Conservation (phyloP, 352 stramenopile species). For the Phytophthora boehmeriae region DNA sequence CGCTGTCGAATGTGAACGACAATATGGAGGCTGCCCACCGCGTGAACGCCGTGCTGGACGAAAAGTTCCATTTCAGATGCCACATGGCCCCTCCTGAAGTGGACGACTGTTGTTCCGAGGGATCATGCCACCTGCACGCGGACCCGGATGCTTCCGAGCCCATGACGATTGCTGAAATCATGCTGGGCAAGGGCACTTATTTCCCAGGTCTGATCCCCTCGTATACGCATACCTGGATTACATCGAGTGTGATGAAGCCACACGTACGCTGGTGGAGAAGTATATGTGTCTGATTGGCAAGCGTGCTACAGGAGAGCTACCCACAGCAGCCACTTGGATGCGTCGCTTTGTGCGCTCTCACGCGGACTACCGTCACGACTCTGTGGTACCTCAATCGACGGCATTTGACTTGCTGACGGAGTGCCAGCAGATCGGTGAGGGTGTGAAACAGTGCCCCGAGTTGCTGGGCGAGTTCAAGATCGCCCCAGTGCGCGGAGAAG, state of each 20-base stretch:
- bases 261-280: conserved; percentile 66
- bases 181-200: conserved; percentile 95
- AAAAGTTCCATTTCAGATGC: conserved; percentile 98
- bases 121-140: conserved; percentile 57
- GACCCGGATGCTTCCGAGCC: conserved; percentile 86
- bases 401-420: conserved; percentile 95
- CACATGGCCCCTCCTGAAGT: conserved; percentile 91
- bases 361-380: conserved; percentile 96
- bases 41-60: conserved; percentile 93
- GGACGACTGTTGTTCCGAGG: conserved; percentile 59
- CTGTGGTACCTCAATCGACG: conserved; percentile 81
- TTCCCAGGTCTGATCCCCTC: conserved; percentile 97
- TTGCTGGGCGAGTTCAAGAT: conserved; percentile 94
- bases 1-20: conserved; percentile 97
- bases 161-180: conserved; percentile 98
- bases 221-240: conserved; percentile 97
- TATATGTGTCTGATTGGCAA: conserved; percentile 94
- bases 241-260: conserved; percentile 96
- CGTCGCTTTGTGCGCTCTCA: conserved; percentile 95
- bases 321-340: conserved; percentile 97
- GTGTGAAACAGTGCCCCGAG: conserved; percentile 91
- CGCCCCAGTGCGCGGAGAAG: conserved; percentile 89
- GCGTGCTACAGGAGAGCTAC: conserved; percentile 94
- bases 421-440: conserved; percentile 97
- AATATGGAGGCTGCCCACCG: conserved; percentile 99